Evolutionary conservation across 2,329 filamentous ascomycete species (phyloP).

Genomic region (Mycosphaerella arachidis): DNA sequence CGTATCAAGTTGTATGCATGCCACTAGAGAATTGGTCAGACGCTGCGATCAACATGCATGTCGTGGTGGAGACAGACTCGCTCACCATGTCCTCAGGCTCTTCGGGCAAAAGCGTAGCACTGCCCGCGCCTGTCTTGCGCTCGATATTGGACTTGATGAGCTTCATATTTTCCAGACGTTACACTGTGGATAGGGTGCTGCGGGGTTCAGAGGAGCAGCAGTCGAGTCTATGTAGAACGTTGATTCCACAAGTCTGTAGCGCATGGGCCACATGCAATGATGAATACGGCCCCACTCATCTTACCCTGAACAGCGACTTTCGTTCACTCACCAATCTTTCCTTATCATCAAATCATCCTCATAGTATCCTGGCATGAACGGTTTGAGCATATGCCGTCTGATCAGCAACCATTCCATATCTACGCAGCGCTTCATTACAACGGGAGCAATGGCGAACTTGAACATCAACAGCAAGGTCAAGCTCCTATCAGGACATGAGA

Average conservation of each 20-base stretch:
- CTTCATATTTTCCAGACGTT: slow-evolving; percentile 48
- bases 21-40: slow-evolving; percentile 49
- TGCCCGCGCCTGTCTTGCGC: slow-evolving; percentile 58
- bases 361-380: slow-evolving; percentile 7
- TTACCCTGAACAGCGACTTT: neutral
- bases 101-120: slow-evolving; percentile 63
- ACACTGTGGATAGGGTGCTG: neutral
- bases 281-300: neutral
- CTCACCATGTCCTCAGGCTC: slow-evolving; percentile 71
- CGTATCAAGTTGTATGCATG: slow-evolving; percentile 71
- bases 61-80: slow-evolving; percentile 5
- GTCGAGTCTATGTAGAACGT: neutral
- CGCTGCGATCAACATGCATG: neutral
- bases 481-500: slow-evolving; percentile 58
- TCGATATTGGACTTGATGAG: slow-evolving; percentile 65
- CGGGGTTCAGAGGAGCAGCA: too few species aligned
- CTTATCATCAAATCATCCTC: neutral
- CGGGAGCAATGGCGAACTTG: slow-evolving; percentile 39
- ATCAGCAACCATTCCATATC: neutral
- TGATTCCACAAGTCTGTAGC: neutral
- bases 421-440: slow-evolving; percentile 6
- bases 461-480: slow-evolving; percentile 47
- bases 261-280: neutral
- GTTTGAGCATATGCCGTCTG: slow-evolving; percentile 1
- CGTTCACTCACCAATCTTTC: neutral